Evolutionary conservation across 148 eudicot genomes (phyloP), one percentile per base, ranked within the genome.

Genomic region (Silene latifolia): DNA sequence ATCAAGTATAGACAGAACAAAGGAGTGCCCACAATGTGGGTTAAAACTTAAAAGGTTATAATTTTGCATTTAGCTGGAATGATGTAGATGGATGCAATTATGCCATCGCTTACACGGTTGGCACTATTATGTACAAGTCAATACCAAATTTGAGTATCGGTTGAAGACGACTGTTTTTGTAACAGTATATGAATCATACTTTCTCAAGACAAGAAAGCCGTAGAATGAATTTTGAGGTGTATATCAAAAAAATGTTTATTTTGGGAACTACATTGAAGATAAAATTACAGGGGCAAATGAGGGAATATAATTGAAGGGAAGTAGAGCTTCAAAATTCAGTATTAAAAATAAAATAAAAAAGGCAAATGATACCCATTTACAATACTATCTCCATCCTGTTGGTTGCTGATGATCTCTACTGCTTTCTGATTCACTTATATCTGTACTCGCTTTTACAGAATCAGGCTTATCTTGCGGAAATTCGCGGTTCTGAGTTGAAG

Each of bases 391-490:
- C 87, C 87, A 80, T 67, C 79, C 67, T 68, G 79, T 64, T 76
- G 76, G 85, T 51, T 76, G 81, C 39, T 80, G 79, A 75, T 81
- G 86, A 73, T 86, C 84, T 77, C 80, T 84, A 82, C 85, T 80
- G 74, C 82, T 81, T 59, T 84, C 89, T 5, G 83, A 85, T 73
- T 92, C 95, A 57, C 88, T 87, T 77, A 75, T 82, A 72, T 88
- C 89, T 42, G 89, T 86, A 71, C 75, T 76, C 21, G 67, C 83
- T 79, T 83, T 83, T 8, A 74, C 25, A 8, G 80, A 69, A 51
- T 18, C 71, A 42, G 58, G 75, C 35, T 80, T 85, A n/a, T 74
- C 83, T 74, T 83, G 88, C 61, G 75, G 77, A 66, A 79, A 44
- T 73, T 83, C 86, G 13, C 78, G 86, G 62, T 58, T 81, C 8